Conservation (phyloP, 345 rosid genomes). For the Gossypioides kirkii region DNA sequence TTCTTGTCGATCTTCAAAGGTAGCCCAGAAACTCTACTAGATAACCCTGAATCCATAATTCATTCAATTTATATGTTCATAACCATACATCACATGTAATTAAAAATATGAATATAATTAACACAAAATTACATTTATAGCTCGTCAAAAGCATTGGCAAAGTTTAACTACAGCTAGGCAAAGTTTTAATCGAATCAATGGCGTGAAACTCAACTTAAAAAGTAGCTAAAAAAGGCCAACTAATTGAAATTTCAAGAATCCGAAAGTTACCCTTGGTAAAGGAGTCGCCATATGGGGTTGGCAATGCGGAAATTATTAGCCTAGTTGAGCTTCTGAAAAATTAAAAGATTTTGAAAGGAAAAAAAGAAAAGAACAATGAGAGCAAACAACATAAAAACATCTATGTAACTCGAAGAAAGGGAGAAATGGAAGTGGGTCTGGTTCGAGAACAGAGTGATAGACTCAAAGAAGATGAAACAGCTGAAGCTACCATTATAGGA, state of each 20-base stretch:
- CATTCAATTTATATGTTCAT: background rate
- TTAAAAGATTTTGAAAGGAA: background rate
- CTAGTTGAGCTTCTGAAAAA: background rate
- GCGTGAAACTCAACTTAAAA: background rate
- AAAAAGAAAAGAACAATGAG: background rate
- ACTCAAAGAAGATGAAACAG: conserved; percentile 3
- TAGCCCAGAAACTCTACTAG: background rate
- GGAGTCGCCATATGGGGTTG: conserved; percentile 6
- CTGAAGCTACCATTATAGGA: background rate
- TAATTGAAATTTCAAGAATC: background rate
- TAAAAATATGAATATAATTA: background rate
- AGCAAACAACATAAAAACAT: background rate
- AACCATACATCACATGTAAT: background rate
- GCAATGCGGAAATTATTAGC: background rate
- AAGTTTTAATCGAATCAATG: background rate
- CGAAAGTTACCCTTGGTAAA: background rate
- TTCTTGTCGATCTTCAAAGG: background rate
- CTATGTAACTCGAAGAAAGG: background rate
- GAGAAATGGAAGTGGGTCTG: conserved; percentile 1
- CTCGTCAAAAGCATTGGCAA: background rate
- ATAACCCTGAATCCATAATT: background rate
- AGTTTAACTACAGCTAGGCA: background rate
- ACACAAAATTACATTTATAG: no score
- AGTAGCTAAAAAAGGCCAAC: no score
- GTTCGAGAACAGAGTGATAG: background rate